A percentile compares a stretch with the other conserved stretches of the same genome.
Evolutionary conservation across 1,284 basidiomycete species (phyloP).

Genomic region (Amylostereum areolatum): DNA sequence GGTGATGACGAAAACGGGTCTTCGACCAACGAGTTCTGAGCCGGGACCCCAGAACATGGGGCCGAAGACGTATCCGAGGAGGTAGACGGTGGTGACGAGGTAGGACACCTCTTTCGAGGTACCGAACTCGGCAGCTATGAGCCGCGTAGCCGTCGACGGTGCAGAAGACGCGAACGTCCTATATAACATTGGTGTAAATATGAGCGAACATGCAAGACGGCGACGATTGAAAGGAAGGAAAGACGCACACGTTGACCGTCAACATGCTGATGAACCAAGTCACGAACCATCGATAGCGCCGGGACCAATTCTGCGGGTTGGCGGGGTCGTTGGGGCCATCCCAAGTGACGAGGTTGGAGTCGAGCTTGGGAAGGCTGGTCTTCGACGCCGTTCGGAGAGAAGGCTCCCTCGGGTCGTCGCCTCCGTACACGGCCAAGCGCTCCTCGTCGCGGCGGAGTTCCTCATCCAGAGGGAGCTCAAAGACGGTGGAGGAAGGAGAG

Average conservation of each 20-base stretch:
- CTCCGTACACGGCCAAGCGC: conserved; percentile 33
- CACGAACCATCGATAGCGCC: conserved; percentile 40
- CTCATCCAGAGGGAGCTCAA: no score
- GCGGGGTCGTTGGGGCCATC: conserved; percentile 49
- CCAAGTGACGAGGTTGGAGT: conserved; percentile 41
- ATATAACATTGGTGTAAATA: conserved; percentile 21
- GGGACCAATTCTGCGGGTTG: conserved; percentile 59
- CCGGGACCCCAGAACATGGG: conserved; percentile 32
- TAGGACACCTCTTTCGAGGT: conserved; percentile 38
- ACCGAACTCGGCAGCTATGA: conserved; percentile 36
- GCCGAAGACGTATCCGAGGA: conserved; percentile 55
- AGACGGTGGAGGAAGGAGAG: no score
- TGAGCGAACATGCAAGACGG: conserved; percentile 11
- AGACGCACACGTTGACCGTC: conserved; percentile 39
- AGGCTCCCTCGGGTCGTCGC: conserved; percentile 36
- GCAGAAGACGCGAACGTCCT: conserved; percentile 58
- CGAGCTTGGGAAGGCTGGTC: no score
- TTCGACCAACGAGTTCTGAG: conserved; percentile 58
- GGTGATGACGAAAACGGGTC: conserved; percentile 45
- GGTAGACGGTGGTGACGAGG: conserved; percentile 48
- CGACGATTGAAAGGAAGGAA: no score
- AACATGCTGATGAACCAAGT: conserved; percentile 36
- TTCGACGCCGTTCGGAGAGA: no score
- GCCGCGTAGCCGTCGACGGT: conserved; percentile 37
- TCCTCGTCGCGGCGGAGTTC: conserved; percentile 28